A percentile compares a stretch with the other conserved stretches of the same genome.
phyloP scores from a whole-genome alignment of 495 filamentous ascomycete genomes.

The Penicillium daleae region DNA sequence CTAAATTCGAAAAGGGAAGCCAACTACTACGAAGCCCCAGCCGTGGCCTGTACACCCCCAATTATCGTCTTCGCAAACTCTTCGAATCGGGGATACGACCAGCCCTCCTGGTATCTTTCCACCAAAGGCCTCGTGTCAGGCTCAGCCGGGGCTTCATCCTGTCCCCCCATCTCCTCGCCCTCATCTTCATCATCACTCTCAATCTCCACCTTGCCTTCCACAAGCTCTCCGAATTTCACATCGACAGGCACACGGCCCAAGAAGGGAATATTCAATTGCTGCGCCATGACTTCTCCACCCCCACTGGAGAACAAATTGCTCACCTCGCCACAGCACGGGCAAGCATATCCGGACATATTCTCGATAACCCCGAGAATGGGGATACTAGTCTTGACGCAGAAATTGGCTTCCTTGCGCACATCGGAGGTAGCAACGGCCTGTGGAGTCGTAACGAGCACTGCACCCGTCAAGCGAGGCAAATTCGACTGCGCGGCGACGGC shows the following conservation, averaged over 20 bases:
- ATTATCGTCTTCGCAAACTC: slow-evolving; percentile 64
- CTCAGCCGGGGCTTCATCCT: slow-evolving; percentile 43
- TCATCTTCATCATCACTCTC: slow-evolving; percentile 44
- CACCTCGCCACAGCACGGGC: slow-evolving; percentile 91
- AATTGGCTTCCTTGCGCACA: slow-evolving; percentile 95
- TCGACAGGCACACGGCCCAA: slow-evolving; percentile 90
- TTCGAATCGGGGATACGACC: slow-evolving; percentile 73
- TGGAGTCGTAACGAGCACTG: slow-evolving; percentile 93
- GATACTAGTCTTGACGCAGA: slow-evolving; percentile 85
- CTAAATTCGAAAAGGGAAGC: neutral
- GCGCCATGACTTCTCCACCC: slow-evolving; percentile 87
- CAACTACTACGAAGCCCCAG: slow-evolving; percentile 1
- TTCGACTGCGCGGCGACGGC: slow-evolving; percentile 22
- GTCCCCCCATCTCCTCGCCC: slow-evolving; percentile 35
- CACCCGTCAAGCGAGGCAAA: slow-evolving; percentile 66
- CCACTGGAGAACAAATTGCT: slow-evolving; percentile 91
- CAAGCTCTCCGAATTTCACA: slow-evolving; percentile 66
- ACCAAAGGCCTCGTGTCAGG: slow-evolving; percentile 64
- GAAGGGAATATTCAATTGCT: slow-evolving; percentile 81
- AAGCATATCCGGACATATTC: slow-evolving; percentile 98
- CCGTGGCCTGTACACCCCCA: slow-evolving; percentile 41
- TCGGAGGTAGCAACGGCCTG: slow-evolving; percentile 93
- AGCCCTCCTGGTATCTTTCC: slow-evolving; percentile 78
- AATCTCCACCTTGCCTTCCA: slow-evolving; percentile 60
- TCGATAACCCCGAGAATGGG: slow-evolving; percentile 87